Conservation (phyloP, 257 asterid species). For the Echites panduratus region DNA sequence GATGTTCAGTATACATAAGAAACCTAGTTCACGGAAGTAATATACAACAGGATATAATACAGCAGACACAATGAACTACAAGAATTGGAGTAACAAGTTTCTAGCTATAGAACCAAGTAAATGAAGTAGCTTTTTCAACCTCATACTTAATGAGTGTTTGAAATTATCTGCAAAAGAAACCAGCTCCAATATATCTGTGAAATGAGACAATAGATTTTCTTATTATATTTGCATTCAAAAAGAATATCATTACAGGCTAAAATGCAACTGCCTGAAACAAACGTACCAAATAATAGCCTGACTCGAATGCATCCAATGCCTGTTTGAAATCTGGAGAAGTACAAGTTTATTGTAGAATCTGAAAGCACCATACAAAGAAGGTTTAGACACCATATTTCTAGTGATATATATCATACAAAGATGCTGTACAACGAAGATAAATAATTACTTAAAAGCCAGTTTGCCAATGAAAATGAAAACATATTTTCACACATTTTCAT, state of each 20-base stretch:
- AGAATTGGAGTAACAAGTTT: constrained; percentile 6
- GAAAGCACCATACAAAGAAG: constrained; percentile 17
- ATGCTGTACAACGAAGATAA: neutral
- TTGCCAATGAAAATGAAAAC: too few species aligned
- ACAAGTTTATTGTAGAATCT: constrained; percentile 30
- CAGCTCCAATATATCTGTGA: constrained; percentile 23
- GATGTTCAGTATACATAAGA: neutral
- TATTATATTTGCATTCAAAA: neutral
- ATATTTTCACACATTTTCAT: too few species aligned
- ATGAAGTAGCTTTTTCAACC: constrained; percentile 8
- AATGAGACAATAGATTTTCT: neutral
- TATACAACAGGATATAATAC: neutral
- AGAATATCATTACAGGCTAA: neutral
- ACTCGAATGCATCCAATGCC: constrained; percentile 44
- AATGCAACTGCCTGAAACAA: neutral
- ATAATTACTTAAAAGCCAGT: neutral
- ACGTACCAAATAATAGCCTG: constrained; percentile 51
- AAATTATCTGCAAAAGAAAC: constrained; percentile 19
- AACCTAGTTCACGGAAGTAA: neutral
- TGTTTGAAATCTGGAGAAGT: constrained; percentile 36
- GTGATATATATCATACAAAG: too few species aligned
- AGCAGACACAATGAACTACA: neutral
- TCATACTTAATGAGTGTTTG: constrained; percentile 10
- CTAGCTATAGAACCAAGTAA: constrained; percentile 15
- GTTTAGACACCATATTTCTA: neutral